These are phyloP conservation scores for Suhomyces terraborum DNA, from an alignment of 1,139 yeast genomes.

Conservation along the genomic window DNA sequence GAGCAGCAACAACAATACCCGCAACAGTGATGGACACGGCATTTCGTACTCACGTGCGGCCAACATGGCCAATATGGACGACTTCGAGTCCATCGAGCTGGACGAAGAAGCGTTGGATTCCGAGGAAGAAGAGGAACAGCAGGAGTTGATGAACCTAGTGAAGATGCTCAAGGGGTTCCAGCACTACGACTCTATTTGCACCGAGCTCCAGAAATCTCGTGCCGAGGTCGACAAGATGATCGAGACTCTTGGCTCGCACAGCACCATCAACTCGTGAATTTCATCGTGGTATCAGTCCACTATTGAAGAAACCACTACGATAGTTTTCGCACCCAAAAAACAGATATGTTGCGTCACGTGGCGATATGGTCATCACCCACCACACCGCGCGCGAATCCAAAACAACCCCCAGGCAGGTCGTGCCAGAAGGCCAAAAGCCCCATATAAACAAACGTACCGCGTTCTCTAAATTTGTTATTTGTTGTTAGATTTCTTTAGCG, in stretches of 20 bases:
- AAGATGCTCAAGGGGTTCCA: slow-evolving; percentile 58
- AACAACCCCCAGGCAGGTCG: slow-evolving; percentile 8
- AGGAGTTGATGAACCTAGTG: slow-evolving; percentile 35
- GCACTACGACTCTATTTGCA: slow-evolving; percentile 72
- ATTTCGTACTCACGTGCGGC: too few species aligned
- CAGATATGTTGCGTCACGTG: not conserved
- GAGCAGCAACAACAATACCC: too few species aligned
- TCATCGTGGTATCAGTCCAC: too few species aligned
- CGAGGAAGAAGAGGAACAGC: slow-evolving; percentile 30
- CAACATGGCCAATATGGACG: slow-evolving; percentile 17
- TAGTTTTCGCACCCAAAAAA: too few species aligned
- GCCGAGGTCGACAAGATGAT: slow-evolving; percentile 55
- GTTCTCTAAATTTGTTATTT: slow-evolving; percentile 10
- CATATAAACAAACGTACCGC: slow-evolving; percentile 15
- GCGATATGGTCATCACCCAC: slow-evolving; percentile 2
- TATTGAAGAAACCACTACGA: too few species aligned
- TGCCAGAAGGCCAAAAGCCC: slow-evolving; percentile 9
- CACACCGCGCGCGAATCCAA: slow-evolving; percentile 7
- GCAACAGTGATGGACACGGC: not conserved
- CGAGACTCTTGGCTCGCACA: slow-evolving; percentile 45
- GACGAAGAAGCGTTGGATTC: slow-evolving; percentile 10
- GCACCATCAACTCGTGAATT: slow-evolving; percentile 43
- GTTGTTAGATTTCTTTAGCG: slow-evolving; percentile 14
- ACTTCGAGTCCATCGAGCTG: slow-evolving; percentile 9
- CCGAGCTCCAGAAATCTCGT: slow-evolving; percentile 61